Conservation (phyloP, 208 protist genomes). For the Leishmania aethiopica region DNA sequence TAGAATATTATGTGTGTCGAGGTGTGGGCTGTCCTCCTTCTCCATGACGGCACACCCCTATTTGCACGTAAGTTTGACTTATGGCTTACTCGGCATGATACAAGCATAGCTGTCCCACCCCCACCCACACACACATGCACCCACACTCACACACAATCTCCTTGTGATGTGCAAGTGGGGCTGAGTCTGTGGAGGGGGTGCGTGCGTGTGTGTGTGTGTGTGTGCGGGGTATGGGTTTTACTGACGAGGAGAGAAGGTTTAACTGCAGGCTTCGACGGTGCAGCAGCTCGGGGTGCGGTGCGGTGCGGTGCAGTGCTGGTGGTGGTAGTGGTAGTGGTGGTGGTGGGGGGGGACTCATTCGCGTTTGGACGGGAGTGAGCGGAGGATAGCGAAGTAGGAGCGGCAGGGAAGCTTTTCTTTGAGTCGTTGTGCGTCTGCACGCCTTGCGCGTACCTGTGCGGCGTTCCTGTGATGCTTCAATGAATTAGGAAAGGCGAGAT, state of each 20-base stretch:
- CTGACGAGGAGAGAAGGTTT: background rate
- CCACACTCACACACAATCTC: background rate
- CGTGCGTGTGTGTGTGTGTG: background rate
- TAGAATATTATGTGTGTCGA: background rate
- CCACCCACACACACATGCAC: background rate
- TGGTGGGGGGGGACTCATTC: background rate
- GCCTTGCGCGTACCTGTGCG: background rate
- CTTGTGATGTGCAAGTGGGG: background rate
- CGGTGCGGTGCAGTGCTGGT: background rate
- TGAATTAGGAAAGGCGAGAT: slow-evolving; percentile 31
- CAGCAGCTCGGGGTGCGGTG: background rate
- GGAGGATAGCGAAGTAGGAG: background rate
- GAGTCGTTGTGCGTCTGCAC: slow-evolving; percentile 19
- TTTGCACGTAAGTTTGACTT: slow-evolving; percentile 20
- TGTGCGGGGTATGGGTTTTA: background rate
- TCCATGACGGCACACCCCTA: slow-evolving; percentile 3
- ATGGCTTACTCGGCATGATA: background rate
- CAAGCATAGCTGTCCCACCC: slow-evolving; percentile 2
- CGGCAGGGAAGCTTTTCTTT: slow-evolving; percentile 19
- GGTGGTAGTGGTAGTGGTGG: background rate
- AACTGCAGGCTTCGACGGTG: background rate
- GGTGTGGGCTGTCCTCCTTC: background rate
- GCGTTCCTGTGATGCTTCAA: slow-evolving; percentile 3
- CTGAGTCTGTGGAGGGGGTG: background rate
- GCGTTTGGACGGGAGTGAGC: background rate